These are phyloP conservation scores for Linanthus parryae DNA, from an alignment of 148 eudicot species.

Conservation along the genomic window DNA sequence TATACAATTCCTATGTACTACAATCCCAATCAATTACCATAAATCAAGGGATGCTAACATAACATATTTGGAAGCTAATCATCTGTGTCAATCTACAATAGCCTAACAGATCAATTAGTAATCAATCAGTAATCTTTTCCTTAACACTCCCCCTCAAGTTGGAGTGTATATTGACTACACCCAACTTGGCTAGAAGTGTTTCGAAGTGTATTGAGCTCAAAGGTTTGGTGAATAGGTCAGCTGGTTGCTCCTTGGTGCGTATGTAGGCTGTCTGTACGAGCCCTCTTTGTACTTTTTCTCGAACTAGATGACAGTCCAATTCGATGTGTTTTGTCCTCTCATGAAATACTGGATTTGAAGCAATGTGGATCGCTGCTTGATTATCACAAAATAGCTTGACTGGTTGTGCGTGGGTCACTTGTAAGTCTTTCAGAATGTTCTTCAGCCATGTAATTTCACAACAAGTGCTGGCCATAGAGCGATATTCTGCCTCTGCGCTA, in stretches of 20 bases:
- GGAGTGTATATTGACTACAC: not conserved
- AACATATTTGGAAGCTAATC: too few species aligned
- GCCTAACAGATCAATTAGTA: too few species aligned
- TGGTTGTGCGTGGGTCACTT: not conserved
- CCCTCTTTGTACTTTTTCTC: not conserved
- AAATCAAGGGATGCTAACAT: too few species aligned
- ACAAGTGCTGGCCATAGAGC: not conserved
- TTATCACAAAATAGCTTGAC: not conserved
- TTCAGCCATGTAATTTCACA: not conserved
- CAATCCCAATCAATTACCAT: too few species aligned
- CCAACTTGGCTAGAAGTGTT: not conserved
- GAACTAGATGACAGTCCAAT: not conserved
- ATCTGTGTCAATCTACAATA: too few species aligned
- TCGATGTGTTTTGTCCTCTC: not conserved
- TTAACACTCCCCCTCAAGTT: slow-evolving; percentile 2
- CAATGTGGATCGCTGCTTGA: not conserved
- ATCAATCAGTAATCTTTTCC: not conserved
- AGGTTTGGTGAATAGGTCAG: slow-evolving; percentile 1
- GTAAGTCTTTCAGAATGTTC: not conserved
- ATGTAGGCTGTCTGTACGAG: not conserved
- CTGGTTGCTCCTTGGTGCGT: not conserved
- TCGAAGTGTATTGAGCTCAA: not conserved
- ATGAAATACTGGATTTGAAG: not conserved
- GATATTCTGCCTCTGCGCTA: not conserved
- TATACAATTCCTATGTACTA: too few species aligned